Percentiles rank a stretch among this genome's conserved stretches.
Conservation (phyloP, 257 asterid species). For the Solanum sparsipilum region DNA sequence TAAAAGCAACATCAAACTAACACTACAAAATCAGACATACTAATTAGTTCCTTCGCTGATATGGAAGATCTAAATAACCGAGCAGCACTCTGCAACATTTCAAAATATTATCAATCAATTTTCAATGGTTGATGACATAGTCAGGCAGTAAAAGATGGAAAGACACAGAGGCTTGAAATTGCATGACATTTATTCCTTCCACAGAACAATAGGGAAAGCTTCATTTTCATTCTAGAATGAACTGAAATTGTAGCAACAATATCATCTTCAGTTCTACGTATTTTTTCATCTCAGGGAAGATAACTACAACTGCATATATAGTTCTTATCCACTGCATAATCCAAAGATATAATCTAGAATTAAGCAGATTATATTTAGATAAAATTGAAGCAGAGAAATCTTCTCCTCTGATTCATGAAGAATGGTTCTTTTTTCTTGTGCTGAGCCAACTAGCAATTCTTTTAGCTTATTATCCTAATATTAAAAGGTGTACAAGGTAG, state of each 20-base stretch:
- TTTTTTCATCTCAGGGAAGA: background rate
- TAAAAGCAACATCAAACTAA: background rate
- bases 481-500: no score
- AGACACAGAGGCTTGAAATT: background rate
- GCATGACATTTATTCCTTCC: background rate
- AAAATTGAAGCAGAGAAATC: no score
- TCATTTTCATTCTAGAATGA: background rate
- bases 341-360: background rate
- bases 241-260: background rate
- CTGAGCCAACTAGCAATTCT: background rate
- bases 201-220: background rate
- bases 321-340: background rate
- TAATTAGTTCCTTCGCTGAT: conserved; percentile 63
- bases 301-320: background rate
- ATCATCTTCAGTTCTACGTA: background rate
- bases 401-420: background rate
- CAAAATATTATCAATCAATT: background rate
- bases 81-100: conserved; percentile 72
- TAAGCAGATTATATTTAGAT: no score
- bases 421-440: background rate
- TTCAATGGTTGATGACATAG: background rate
- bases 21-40: background rate
- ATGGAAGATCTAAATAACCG: conserved; percentile 87
- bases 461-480: background rate
- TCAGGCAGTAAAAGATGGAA: background rate